Base-by-base conservation (phyloP, 208 protist species). In the Trypanosoma avium region DNA sequence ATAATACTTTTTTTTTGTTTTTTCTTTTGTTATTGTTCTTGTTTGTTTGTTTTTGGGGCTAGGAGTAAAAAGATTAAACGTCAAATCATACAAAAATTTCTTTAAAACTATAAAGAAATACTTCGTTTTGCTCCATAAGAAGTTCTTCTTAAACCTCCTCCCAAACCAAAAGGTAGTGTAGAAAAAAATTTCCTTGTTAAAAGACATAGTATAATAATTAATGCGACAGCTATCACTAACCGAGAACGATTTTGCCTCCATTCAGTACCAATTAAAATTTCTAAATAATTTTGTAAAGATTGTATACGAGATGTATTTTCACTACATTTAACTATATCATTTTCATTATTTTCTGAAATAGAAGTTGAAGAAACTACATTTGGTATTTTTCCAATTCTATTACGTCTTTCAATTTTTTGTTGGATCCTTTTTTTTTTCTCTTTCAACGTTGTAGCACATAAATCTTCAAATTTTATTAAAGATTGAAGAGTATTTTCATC, bases 391-490 rank as follows among this genome's bases (percentile, higher is more conserved):
- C 26, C 42, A 9, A 5, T 30, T 19, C 33, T 19, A 29, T 1
- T 43, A 15, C 58, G 36, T 22, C 27, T 50, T 12, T 65, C 58
- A 0, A 9, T 48, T 54, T 17, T 60, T 50, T 59, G 13, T 30
- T 35, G 38, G 47, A 72, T 55, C 2, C 50, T 57, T 13, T 61
- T 15, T 48, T 61, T 72, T 43, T 65, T 72, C 19, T 32, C 38
- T 21, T 30, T 27, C 36, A 65, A 52, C 17, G 21, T 29, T 12
- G 36, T 30, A 22, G 21, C 21, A 42, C 50, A 59, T 12, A 32
- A 29, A 21, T 22, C 3, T 29, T 72, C 67, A 66, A 66, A 72
- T 3, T 22, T 48, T 24, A 72, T 22, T 40, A 72, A 72, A 45
- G 67, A 72, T 21, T 49, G 22, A 19, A 72, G 7, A 17, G 13